Evolutionary conservation across 805 yeast species (phyloP), one percentile per base, ranked within the genome.

Genomic region (Komagataella mondaviorum): DNA sequence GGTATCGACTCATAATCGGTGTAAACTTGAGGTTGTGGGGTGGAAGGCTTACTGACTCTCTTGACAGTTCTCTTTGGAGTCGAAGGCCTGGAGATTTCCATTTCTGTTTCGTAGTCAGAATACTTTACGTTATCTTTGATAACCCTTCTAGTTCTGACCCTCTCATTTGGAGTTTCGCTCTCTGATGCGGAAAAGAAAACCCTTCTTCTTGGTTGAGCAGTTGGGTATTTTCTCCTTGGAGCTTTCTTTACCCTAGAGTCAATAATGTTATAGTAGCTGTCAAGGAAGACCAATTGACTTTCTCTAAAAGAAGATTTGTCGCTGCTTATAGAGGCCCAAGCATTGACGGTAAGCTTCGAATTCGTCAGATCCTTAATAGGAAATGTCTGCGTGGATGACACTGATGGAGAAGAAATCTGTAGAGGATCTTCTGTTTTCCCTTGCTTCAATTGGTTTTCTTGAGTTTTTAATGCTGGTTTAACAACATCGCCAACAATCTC

Each of bases 1-100:
- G 89, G 89, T 52, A 90, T 69, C 23, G 80, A 69, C 62, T 81
- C 85, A 74, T 86, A 87, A 52, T 78, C 80, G 52, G 76, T 75
- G 52, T 73, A 73, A n/a, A 76, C 70, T 49, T 77, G 76, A 46
- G 75, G 64, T 1, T 76, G 66, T 23, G 75, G 68, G 52, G 66
- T 65, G 53, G 71, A 67, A 20, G 63, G 61, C 56, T 68, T 72
- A 57, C 68, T 36, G 6, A 45, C 49, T 68, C 70, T 72, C 64
- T 68, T 51, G 63, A 53, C 64, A 67, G 56, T 60, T 49, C 47
- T 56, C 52, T 54, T 63, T 58, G 58, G 77, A 64, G 60, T 66
- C 51, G 63, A 63, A 54, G 68, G 65, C 48, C 64, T 57, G 10
- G 67, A 55, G 30, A 57, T 51, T 10, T 55, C 55, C 36, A 70